Conservation (phyloP, 441 rosid species). For the Populus tomentosa region DNA sequence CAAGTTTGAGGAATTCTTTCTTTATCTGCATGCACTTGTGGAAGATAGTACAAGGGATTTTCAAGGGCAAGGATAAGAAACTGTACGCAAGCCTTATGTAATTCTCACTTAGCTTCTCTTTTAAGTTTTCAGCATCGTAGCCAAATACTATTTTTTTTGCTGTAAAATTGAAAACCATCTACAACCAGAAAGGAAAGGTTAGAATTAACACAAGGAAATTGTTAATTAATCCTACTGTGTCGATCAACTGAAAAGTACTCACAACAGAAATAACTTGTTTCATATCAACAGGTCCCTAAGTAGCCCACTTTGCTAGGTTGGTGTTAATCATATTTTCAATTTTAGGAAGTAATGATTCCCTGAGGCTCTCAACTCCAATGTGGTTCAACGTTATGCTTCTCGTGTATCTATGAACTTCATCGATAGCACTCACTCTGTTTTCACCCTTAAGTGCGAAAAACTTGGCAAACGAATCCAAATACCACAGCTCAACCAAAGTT, state of each 20-base stretch:
- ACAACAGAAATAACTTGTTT: constrained; percentile 16
- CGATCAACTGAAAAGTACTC: not conserved
- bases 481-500: constrained; percentile 3
- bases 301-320: constrained; percentile 20
- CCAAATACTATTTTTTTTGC: constrained; percentile 11
- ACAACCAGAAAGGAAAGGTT: not conserved
- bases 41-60: too few species aligned
- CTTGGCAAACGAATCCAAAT: constrained; percentile 14
- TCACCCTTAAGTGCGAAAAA: constrained; percentile 18
- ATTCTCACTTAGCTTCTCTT: too few species aligned
- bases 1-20: too few species aligned
- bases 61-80: too few species aligned
- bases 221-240: not conserved
- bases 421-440: not conserved
- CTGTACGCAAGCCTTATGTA: too few species aligned
- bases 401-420: constrained; percentile 19
- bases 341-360: constrained; percentile 15
- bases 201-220: not conserved
- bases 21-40: too few species aligned
- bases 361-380: constrained; percentile 23
- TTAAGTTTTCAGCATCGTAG: constrained; percentile 1
- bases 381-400: constrained; percentile 10
- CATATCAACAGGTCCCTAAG: constrained; percentile 16
- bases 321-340: constrained; percentile 12
- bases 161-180: constrained; percentile 16